A percentile compares a stretch with the other conserved stretches of the same genome.
Evolutionary conservation across 768 basidiomycete species (phyloP).

Genomic region (Podaxis carcinomalis): DNA sequence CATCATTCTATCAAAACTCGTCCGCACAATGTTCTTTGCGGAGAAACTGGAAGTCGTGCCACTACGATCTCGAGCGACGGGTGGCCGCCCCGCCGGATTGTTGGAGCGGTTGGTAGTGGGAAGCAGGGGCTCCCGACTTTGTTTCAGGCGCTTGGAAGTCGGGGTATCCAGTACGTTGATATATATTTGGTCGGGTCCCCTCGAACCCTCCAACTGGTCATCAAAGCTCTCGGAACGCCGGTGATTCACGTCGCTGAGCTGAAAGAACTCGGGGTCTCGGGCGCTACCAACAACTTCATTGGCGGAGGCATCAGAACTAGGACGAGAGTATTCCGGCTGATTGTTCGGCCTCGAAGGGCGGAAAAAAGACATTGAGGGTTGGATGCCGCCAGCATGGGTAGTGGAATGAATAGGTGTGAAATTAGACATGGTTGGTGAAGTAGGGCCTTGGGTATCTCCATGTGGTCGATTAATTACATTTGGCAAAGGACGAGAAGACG

Average conservation of each 20-base stretch:
- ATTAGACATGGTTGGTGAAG: slow-evolving; percentile 17
- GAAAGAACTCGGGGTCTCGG: slow-evolving; percentile 23
- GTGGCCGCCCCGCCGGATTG: slow-evolving; percentile 22
- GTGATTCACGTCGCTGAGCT: slow-evolving; percentile 10
- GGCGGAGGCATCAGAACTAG: slow-evolving; percentile 29
- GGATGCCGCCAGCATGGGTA: slow-evolving; percentile 71
- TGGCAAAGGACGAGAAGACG: slow-evolving; percentile 13
- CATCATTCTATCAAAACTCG: slow-evolving; percentile 58
- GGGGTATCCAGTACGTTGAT: slow-evolving; percentile 10
- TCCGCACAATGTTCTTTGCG: slow-evolving; percentile 40
- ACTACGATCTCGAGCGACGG: slow-evolving; percentile 20
- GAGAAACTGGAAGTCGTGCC: slow-evolving; percentile 18
- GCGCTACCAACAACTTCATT: slow-evolving; percentile 18
- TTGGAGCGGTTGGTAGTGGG: slow-evolving; percentile 38
- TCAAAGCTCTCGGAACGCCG: slow-evolving; percentile 17
- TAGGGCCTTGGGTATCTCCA: slow-evolving; percentile 14
- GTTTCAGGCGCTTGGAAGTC: slow-evolving; percentile 42
- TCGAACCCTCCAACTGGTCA: slow-evolving; percentile 18
- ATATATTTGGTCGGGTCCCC: slow-evolving; percentile 25
- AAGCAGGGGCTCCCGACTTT: slow-evolving; percentile 70
- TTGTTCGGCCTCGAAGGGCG: slow-evolving; percentile 59
- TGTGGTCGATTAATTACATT: slow-evolving; percentile 13
- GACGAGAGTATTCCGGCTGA: slow-evolving; percentile 37
- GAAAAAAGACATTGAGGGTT: slow-evolving; percentile 78
- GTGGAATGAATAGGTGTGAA: slow-evolving; percentile 15